Conservation (phyloP, 2,329 filamentous ascomycete genomes). For the Phyllosticta citribraziliensis region DNA sequence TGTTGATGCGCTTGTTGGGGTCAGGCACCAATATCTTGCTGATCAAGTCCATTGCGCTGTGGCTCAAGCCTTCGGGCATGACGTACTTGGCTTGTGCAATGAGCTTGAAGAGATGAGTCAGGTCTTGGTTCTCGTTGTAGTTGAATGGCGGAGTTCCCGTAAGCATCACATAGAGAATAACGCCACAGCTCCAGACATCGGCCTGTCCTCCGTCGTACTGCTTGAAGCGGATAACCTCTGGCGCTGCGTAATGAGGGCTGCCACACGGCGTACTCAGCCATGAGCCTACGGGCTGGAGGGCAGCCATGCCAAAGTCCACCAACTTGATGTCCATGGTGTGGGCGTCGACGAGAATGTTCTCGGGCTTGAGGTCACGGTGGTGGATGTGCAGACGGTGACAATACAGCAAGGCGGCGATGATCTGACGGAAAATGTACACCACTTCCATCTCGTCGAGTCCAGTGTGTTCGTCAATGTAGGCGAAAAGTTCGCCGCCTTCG, state of each 20-base stretch:
- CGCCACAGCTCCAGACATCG: slow-evolving; percentile 83
- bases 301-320: slow-evolving; percentile 97
- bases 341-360: slow-evolving; percentile 82
- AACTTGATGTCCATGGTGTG: slow-evolving; percentile 71
- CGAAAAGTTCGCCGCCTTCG: slow-evolving; percentile 74
- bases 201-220: slow-evolving; percentile 76
- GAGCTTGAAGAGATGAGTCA: slow-evolving; percentile 53
- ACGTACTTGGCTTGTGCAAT: slow-evolving; percentile 40
- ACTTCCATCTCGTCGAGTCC: slow-evolving; percentile 71
- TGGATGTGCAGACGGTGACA: slow-evolving; percentile 93
- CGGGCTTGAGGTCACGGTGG: slow-evolving; percentile 91
- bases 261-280: slow-evolving; percentile 84
- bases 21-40: slow-evolving; percentile 67
- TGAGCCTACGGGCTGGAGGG: slow-evolving; percentile 70
- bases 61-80: slow-evolving; percentile 43
- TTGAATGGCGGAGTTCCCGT: slow-evolving; percentile 75
- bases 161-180: slow-evolving; percentile 74
- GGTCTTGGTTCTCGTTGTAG: slow-evolving; percentile 39
- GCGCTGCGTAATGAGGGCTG: slow-evolving; percentile 92
- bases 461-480: slow-evolving; percentile 67
- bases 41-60: slow-evolving; percentile 69
- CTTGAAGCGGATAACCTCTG: slow-evolving; percentile 71
- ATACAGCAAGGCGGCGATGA: slow-evolving; percentile 84
- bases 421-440: slow-evolving; percentile 81
- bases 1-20: slow-evolving; percentile 67